Evolutionary conservation across 2,329 filamentous ascomycete genomes (phyloP).

Genomic region (Cercospora brassicicola): DNA sequence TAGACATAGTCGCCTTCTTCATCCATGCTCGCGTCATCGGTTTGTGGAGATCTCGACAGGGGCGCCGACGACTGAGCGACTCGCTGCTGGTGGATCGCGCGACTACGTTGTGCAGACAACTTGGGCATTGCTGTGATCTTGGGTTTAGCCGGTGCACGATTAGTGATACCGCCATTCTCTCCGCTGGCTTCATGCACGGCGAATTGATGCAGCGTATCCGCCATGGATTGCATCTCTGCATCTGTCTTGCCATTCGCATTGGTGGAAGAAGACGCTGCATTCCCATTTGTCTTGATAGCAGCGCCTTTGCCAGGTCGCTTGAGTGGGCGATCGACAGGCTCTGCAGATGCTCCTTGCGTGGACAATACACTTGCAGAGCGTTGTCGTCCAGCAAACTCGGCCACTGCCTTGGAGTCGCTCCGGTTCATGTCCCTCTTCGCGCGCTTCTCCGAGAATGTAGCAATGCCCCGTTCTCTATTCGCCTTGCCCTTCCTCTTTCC

Average conservation of each 20-base stretch:
- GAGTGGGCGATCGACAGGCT: slow-evolving; percentile 10
- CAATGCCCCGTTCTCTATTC: slow-evolving; percentile 26
- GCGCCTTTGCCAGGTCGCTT: slow-evolving; percentile 31
- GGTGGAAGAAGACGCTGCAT: background rate
- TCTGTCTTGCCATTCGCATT: slow-evolving; percentile 5
- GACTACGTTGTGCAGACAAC: slow-evolving; percentile 31
- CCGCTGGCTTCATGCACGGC: slow-evolving; percentile 31
- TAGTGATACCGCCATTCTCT: slow-evolving; percentile 4
- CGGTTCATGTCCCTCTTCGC: slow-evolving; percentile 20
- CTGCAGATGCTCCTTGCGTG: background rate
- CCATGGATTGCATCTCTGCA: slow-evolving; percentile 27
- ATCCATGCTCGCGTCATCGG: slow-evolving; percentile 44
- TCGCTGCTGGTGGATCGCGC: slow-evolving; percentile 30
- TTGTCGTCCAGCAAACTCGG: slow-evolving; percentile 11
- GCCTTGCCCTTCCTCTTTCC: slow-evolving; percentile 26
- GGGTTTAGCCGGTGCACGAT: slow-evolving; percentile 18
- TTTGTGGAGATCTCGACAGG: slow-evolving; percentile 8
- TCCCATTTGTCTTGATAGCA: slow-evolving; percentile 19
- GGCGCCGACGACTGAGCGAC: slow-evolving; percentile 13
- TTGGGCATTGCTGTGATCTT: slow-evolving; percentile 33
- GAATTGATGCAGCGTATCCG: slow-evolving; percentile 33
- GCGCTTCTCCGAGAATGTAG: slow-evolving; percentile 34
- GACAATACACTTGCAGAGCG: slow-evolving; percentile 14
- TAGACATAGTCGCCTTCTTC: slow-evolving; percentile 60
- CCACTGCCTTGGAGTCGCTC: slow-evolving; percentile 12